Conservation (phyloP, 108 stramenopile species). For the Epithemia pelagica region DNA sequence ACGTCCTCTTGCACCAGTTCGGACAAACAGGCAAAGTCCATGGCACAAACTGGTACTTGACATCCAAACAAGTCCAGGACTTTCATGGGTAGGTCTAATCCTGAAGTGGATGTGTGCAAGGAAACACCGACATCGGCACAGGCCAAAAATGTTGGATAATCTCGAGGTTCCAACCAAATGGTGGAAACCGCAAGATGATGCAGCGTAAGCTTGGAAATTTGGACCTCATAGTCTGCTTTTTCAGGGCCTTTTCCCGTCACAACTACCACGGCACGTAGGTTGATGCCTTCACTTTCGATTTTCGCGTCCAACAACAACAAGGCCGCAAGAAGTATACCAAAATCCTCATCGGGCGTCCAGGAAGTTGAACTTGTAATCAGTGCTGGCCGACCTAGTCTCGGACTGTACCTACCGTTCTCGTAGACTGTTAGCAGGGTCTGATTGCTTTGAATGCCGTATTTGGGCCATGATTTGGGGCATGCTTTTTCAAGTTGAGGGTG, state of each 20-base stretch:
- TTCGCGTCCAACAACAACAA: conserved; percentile 50
- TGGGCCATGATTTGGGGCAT: conserved; percentile 29
- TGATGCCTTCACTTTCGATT: conserved; percentile 17
- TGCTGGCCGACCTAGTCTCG: conserved; percentile 61
- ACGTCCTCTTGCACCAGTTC: conserved; percentile 88
- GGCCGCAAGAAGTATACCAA: conserved; percentile 87
- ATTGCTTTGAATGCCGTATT: background rate
- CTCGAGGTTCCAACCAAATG: conserved; percentile 87
- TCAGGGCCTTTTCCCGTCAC: conserved; percentile 98
- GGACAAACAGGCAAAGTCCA: conserved; percentile 75
- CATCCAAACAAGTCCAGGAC: conserved; percentile 97
- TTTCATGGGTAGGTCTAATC: conserved; percentile 99
- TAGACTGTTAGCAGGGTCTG: background rate
- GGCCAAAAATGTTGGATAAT: conserved; percentile 90
- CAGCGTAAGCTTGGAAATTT: conserved; percentile 48
- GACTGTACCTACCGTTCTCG: conserved; percentile 15
- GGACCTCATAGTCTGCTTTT: conserved; percentile 62
- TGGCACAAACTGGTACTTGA: conserved; percentile 90
- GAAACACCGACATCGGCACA: conserved; percentile 89
- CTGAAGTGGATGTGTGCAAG: conserved; percentile 94
- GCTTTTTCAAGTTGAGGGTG: conserved; percentile 19
- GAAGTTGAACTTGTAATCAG: conserved; percentile 90
- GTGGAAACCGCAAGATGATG: conserved; percentile 59
- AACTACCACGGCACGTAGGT: conserved; percentile 56
- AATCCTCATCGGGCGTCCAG: conserved; percentile 99